A percentile compares a stretch with the other conserved stretches of the same genome.
Conservation (phyloP, 2,329 filamentous ascomycete genomes). For the Xylariaceae sp. region DNA sequence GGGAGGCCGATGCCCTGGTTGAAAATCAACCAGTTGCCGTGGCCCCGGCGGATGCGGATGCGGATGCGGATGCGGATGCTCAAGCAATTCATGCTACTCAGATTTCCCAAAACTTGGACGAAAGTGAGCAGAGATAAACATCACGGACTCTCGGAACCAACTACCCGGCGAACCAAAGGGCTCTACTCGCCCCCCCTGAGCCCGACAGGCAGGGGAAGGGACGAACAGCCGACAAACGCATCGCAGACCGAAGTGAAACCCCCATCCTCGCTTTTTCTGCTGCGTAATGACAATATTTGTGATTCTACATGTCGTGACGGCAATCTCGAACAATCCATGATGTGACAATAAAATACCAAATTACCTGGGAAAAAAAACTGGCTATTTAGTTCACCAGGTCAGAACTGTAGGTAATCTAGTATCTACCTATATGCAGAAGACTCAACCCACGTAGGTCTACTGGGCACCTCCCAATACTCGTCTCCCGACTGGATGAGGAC, state of each 20-base stretch:
- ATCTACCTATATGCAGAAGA: no score
- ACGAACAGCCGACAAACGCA: neutral
- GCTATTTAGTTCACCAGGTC: no score
- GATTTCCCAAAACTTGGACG: neutral
- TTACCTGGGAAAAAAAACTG: neutral
- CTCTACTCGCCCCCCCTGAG: constrained; percentile 20
- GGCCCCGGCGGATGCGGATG: neutral
- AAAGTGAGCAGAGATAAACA: constrained; percentile 22
- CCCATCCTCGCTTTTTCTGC: neutral
- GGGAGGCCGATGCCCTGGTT: neutral
- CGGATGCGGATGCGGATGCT: neutral
- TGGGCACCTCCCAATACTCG: no score
- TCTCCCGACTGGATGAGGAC: no score
- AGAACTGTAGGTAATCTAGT: no score
- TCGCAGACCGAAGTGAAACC: neutral
- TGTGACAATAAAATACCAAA: neutral
- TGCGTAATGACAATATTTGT: neutral
- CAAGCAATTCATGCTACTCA: neutral
- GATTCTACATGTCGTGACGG: neutral
- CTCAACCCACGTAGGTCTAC: no score
- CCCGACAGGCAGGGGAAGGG: neutral
- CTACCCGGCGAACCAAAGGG: constrained; percentile 19
- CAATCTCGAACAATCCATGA: neutral
- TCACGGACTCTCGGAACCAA: constrained; percentile 21
- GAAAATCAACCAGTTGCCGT: constrained; percentile 2